Conservation (phyloP, 169 alveolate genomes). For the Cryptosporidium ryanae region DNA sequence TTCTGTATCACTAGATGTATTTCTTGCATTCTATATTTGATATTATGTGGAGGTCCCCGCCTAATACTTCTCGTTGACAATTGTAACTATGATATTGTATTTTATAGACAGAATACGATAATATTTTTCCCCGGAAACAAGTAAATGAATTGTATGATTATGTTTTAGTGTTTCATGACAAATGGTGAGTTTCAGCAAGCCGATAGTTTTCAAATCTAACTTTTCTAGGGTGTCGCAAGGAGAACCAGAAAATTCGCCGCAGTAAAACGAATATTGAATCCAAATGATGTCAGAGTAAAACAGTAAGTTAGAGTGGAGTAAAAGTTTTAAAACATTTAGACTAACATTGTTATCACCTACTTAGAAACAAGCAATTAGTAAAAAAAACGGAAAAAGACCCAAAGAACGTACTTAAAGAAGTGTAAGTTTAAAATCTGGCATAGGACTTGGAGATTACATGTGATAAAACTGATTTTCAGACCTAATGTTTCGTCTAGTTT, state of each 20-base stretch:
- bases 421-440: conserved; percentile 89
- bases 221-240: conserved; percentile 78
- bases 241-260: conserved; percentile 80
- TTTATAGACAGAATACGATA: no score
- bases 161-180: conserved; percentile 2
- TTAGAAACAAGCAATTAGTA: conserved; percentile 15
- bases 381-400: conserved; percentile 2
- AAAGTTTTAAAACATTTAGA: background rate
- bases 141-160: no score
- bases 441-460: conserved; percentile 80
- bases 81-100: no score
- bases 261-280: conserved; percentile 80
- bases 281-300: conserved; percentile 79
- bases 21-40: no score
- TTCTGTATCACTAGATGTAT: no score
- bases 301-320: conserved; percentile 70
- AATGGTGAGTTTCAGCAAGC: background rate
- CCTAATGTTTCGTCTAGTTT: conserved; percentile 82
- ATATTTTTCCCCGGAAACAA: no score
- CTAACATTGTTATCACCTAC: background rate
- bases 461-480: conserved; percentile 53
- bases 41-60: no score
- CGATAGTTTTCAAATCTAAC: background rate
- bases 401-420: conserved; percentile 86
- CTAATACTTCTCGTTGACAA: no score